Conservation (phyloP, 1,284 basidiomycete species). For the Limonomyces culmigenus region DNA sequence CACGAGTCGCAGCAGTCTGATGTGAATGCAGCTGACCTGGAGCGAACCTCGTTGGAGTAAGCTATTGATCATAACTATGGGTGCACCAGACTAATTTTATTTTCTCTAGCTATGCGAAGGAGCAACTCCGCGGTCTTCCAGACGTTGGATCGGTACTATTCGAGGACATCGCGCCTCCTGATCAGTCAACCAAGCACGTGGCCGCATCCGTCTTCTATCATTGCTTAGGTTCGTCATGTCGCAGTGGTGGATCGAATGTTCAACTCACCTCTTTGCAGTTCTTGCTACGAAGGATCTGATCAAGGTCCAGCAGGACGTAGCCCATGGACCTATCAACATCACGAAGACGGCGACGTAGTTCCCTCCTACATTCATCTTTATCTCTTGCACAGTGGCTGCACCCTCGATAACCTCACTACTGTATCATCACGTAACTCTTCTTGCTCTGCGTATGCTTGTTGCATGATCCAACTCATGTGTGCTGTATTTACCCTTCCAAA, state of each 20-base stretch:
- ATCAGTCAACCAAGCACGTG: conserved; percentile 53
- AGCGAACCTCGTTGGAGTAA: conserved; percentile 63
- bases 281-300: conserved; percentile 49
- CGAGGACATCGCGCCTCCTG: conserved; percentile 43
- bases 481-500: no score
- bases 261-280: conserved; percentile 20
- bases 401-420: no score
- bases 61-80: conserved; percentile 37
- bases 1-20: conserved; percentile 36
- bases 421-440: no score
- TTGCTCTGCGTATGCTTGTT: no score
- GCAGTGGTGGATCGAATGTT: conserved; percentile 1
- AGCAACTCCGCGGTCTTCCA: conserved; percentile 48
- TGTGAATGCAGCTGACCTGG: conserved; percentile 36
- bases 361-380: no score
- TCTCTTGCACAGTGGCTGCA: no score
- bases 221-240: conserved; percentile 42
- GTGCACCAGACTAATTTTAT: background rate
- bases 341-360: no score
- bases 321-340: conserved; percentile 34
- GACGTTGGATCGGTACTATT: conserved; percentile 34
- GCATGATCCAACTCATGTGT: no score
- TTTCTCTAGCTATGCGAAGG: conserved; percentile 47
- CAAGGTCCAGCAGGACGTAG: conserved; percentile 29
- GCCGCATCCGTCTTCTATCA: conserved; percentile 69